Base-by-base conservation (phyloP, 208 protist genomes). In the Acanthamoeba triangularis region DNA sequence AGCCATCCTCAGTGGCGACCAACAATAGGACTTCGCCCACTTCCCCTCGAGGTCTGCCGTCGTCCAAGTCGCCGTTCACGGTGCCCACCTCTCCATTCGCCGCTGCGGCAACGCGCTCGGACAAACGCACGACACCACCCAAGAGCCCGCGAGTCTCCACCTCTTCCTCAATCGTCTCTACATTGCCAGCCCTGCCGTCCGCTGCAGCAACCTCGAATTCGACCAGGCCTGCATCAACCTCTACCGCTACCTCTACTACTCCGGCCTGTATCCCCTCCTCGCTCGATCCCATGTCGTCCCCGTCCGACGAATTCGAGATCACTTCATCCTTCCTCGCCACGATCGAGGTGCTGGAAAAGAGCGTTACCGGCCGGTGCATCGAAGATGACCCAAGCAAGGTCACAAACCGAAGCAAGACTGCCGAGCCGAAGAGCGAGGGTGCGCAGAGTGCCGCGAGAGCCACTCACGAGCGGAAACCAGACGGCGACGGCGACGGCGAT, bases 291-390 rank as follows among this genome's bases (percentile, higher is more conserved):
- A 20, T 72, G n/a, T 37, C 69, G 23, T 80, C 69, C 0, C 37
- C 30, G 44, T 28, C 23, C 25, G 74, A 82, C 33, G 74, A 54
- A 16, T 35, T 82, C 25, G 74, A 82, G 41, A 52, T 82, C 74
- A 82, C 35, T 10, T 82, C 74, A 1, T 82, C 74, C 6, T 82
- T 82, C 44, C 74, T 82, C 41, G 8, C 74, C 74, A 54, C 74
- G 25, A 30, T 82, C 6, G 74, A 82, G 41, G 74, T 82, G 44
- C 74, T 82, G 18, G 74, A 82, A 37, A 82, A 82, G 37, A 82
- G 74, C 74, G 74, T 35, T 37, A 54, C 74, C 74, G 74, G 37
- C 74, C 33, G 41, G 25, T 82, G 74, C 41, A 20, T 54, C 44
- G 18, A 28, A 25, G 74, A 28, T n/a, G 13, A 20, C 0, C 65